phyloP scores from a whole-genome alignment of 1,284 basidiomycete species.

The Wolfiporia cocos region DNA sequence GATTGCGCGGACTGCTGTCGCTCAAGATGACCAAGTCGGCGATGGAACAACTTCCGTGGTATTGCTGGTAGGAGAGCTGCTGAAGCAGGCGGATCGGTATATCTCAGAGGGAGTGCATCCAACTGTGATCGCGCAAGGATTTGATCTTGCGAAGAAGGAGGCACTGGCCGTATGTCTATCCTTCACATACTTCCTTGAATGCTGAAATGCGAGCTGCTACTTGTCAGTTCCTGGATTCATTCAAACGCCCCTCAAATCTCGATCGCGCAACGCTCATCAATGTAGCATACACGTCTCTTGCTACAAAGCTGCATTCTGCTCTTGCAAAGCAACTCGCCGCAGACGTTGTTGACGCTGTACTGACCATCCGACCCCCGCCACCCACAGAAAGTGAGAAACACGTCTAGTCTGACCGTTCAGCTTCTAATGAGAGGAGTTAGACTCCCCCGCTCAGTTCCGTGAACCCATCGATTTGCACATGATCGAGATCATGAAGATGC shows the following conservation, averaged over 20 bases:
- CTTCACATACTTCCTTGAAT: not conserved
- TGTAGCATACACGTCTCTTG: slow-evolving; percentile 91
- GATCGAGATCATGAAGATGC: slow-evolving; percentile 99
- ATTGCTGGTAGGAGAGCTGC: slow-evolving; percentile 91
- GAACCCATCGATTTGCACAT: slow-evolving; percentile 98
- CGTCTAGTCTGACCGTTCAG: no score
- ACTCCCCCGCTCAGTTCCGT: slow-evolving; percentile 58
- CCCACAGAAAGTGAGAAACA: slow-evolving; percentile 61
- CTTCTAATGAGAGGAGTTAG: no score
- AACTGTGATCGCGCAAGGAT: slow-evolving; percentile 92
- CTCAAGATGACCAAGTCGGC: slow-evolving; percentile 98
- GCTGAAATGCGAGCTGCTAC: not conserved
- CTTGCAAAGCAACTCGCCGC: slow-evolving; percentile 89
- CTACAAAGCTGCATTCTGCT: slow-evolving; percentile 85
- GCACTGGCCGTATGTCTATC: slow-evolving; percentile 65
- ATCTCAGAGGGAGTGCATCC: slow-evolving; percentile 99
- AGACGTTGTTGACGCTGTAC: slow-evolving; percentile 93
- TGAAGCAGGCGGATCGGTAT: slow-evolving; percentile 98
- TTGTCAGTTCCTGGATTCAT: slow-evolving; percentile 84
- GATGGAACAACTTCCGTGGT: slow-evolving; percentile 99
- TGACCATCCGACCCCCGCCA: slow-evolving; percentile 77
- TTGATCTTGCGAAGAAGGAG: slow-evolving; percentile 97
- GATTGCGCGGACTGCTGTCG: slow-evolving; percentile 97
- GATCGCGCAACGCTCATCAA: slow-evolving; percentile 91
- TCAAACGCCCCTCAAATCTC: slow-evolving; percentile 71